phyloP scores from a whole-genome alignment of 208 protist genomes.

The Wallacemonas sp. region DNA sequence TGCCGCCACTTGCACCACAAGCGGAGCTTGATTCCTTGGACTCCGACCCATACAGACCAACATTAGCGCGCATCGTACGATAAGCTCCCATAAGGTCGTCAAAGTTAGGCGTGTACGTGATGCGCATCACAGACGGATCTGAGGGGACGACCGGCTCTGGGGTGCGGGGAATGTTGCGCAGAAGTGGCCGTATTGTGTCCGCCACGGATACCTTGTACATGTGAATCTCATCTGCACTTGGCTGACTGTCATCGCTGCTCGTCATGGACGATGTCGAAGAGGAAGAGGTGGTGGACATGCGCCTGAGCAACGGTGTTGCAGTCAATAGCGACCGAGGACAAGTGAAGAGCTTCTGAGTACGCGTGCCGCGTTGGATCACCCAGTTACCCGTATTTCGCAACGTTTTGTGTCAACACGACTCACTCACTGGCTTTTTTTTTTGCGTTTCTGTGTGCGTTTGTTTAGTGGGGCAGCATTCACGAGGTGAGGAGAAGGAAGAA shows the following conservation, averaged over 20 bases:
- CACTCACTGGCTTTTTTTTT: too few species aligned
- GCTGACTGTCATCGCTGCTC: neutral
- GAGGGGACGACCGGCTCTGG: conserved; percentile 28
- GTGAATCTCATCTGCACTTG: conserved; percentile 16
- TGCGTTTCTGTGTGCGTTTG: too few species aligned
- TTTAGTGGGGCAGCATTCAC: too few species aligned
- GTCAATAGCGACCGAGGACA: too few species aligned
- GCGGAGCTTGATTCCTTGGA: too few species aligned
- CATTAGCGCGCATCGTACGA: conserved; percentile 32
- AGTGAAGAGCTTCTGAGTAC: too few species aligned
- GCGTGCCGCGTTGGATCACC: too few species aligned
- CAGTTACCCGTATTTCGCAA: too few species aligned
- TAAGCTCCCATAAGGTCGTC: conserved; percentile 59
- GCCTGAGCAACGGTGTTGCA: too few species aligned
- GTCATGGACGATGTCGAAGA: conserved; percentile 12
- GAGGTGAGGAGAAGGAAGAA: too few species aligned
- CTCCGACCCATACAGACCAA: conserved; percentile 14
- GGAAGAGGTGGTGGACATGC: conserved; percentile 10
- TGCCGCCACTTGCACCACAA: neutral
- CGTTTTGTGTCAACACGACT: too few species aligned
- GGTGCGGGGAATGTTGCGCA: conserved; percentile 28
- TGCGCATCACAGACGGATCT: conserved; percentile 42
- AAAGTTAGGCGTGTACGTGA: conserved; percentile 51
- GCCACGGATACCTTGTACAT: conserved; percentile 40
- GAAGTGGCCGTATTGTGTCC: conserved; percentile 33